Evolutionary conservation across 1,284 basidiomycete species (phyloP).

Genomic region (Ganoderma sp.): DNA sequence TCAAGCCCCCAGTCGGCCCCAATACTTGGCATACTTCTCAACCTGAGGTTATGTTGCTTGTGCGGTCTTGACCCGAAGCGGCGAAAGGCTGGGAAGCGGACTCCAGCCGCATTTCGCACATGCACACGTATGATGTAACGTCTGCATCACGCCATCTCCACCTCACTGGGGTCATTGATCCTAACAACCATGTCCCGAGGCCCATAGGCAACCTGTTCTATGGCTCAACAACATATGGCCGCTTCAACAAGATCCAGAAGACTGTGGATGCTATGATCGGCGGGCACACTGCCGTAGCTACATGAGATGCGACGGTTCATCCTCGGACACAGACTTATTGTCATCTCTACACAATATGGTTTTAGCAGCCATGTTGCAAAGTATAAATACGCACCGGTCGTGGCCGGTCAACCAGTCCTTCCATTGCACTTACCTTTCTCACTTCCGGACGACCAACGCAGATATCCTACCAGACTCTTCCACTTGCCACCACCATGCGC

Average conservation of each 20-base stretch:
- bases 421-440: background rate
- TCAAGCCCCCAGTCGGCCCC: too few species aligned
- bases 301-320: background rate
- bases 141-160: background rate
- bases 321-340: background rate
- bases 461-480: background rate
- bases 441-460: background rate
- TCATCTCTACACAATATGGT: background rate
- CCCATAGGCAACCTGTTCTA: background rate
- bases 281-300: background rate
- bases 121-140: background rate
- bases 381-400: background rate
- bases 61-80: too few species aligned
- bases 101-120: background rate
- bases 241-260: background rate
- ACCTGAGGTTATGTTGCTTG: too few species aligned
- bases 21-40: too few species aligned
- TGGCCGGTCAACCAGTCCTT: background rate
- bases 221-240: background rate
- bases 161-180: conserved; percentile 12
- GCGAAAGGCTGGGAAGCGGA: background rate
- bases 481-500: conserved; percentile 11
- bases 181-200: background rate
- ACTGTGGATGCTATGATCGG: background rate
- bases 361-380: background rate